A percentile compares a stretch with the other conserved stretches of the same genome.
Conservation (phyloP, 1,284 basidiomycete species). For the Rhodotorula glutinis region DNA sequence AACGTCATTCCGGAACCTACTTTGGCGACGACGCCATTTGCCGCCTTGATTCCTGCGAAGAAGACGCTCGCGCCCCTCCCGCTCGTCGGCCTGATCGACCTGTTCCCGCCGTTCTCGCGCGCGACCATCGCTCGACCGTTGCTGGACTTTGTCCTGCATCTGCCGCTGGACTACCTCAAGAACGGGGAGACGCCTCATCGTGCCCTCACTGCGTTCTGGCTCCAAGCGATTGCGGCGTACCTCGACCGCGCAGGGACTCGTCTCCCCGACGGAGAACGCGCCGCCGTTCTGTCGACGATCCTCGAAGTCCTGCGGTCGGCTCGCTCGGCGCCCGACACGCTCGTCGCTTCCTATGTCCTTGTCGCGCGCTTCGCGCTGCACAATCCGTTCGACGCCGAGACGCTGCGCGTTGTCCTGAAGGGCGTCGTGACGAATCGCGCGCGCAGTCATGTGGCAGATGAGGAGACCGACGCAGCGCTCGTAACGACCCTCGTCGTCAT, state of each 20-base stretch:
- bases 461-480: conserved; percentile 52
- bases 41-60: conserved; percentile 63
- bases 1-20: conserved; percentile 27
- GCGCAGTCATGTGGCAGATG: conserved; percentile 50
- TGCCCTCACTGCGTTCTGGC: conserved; percentile 78
- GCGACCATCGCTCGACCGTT: conserved; percentile 45
- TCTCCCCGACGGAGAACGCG: conserved; percentile 41
- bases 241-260: conserved; percentile 54
- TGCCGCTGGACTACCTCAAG: conserved; percentile 35
- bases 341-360: conserved; percentile 63
- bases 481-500: conserved; percentile 61
- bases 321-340: conserved; percentile 30
- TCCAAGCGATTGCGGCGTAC: conserved; percentile 74
- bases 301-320: conserved; percentile 39
- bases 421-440: conserved; percentile 54
- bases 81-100: conserved; percentile 62
- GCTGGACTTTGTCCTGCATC: conserved; percentile 32
- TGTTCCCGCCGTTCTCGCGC: conserved; percentile 60
- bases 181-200: conserved; percentile 56
- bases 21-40: conserved; percentile 47
- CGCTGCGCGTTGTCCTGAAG: conserved; percentile 59
- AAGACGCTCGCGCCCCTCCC: conserved; percentile 68
- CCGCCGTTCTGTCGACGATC: conserved; percentile 48
- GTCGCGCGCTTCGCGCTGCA: conserved; percentile 65
- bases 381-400: conserved; percentile 57